These are phyloP conservation scores for Cyberlindnera amylophila DNA, from an alignment of 805 yeast genomes.

Conservation along the genomic window DNA sequence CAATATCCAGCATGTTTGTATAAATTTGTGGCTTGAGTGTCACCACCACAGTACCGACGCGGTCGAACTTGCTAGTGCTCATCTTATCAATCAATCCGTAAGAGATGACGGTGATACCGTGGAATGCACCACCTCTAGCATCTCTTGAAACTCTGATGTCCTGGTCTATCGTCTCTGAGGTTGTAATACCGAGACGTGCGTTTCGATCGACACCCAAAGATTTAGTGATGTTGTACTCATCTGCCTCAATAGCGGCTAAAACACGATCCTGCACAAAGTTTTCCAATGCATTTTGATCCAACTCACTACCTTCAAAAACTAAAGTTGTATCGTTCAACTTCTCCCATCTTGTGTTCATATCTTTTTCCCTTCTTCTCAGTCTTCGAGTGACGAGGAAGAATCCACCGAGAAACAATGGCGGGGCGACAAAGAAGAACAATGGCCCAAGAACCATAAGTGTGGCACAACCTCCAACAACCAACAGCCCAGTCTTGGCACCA, in stretches of 20 bases:
- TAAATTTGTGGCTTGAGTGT: conserved; percentile 16
- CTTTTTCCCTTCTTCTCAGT: conserved; percentile 11
- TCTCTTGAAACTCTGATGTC: conserved; percentile 14
- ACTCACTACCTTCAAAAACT: conserved; percentile 15
- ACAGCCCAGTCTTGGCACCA: conserved; percentile 10
- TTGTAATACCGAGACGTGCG: conserved; percentile 13
- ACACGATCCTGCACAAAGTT: conserved; percentile 16
- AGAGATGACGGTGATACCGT: conserved; percentile 16
- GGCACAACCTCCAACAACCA: conserved; percentile 14
- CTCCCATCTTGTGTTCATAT: conserved; percentile 17
- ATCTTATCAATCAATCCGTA: conserved; percentile 19
- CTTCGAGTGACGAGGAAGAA: conserved; percentile 12
- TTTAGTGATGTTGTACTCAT: conserved; percentile 17
- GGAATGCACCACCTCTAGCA: conserved; percentile 12
- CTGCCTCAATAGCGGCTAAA: conserved; percentile 16
- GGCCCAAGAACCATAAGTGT: conserved; percentile 19
- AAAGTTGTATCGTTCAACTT: conserved; percentile 14
- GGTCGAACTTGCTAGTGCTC: conserved; percentile 1
- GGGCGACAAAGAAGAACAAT: conserved; percentile 21
- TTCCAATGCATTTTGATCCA: conserved; percentile 14
- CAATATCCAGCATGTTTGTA: conserved; percentile 6
- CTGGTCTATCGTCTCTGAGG: conserved; percentile 20
- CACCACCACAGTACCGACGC: conserved; percentile 18
- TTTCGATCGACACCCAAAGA: conserved; percentile 4
- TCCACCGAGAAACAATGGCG: conserved; percentile 24